These are phyloP conservation scores for Sambucus nigra DNA, from an alignment of 129 eudicot genomes.

Conservation along the genomic window DNA sequence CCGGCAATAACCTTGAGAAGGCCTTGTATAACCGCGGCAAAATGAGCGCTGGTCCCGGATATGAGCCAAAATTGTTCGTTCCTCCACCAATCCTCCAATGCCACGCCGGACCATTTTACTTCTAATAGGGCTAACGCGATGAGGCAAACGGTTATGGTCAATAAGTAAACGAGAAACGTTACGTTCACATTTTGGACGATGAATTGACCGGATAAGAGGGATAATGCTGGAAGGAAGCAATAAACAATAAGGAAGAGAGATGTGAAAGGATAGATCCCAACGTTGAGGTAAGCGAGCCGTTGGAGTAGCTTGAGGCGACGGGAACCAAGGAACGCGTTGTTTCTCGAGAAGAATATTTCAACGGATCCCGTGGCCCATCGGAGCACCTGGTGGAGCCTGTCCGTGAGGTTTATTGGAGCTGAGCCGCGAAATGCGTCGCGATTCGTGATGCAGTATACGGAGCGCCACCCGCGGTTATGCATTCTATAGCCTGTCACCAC, in stretches of 20 bases:
- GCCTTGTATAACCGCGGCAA: conserved; percentile 14
- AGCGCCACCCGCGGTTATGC: conserved; percentile 71
- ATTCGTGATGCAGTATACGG: conserved; percentile 46
- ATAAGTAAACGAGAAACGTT: conserved; percentile 6
- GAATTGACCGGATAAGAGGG: conserved; percentile 20
- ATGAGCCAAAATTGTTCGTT: conserved; percentile 25
- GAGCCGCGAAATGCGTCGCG: conserved; percentile 56
- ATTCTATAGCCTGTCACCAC: conserved; percentile 62
- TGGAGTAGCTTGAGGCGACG: conserved; percentile 15
- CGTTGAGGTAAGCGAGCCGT: conserved; percentile 17
- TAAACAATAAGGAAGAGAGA: conserved; percentile 10
- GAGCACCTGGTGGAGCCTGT: conserved; percentile 55
- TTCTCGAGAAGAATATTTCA: conserved; percentile 52
- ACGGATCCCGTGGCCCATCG: conserved; percentile 65
- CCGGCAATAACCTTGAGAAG: conserved; percentile 17
- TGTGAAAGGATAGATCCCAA: conserved; percentile 16
- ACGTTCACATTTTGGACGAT: conserved; percentile 16
- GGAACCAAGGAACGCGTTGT: conserved; percentile 37
- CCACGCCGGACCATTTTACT: conserved; percentile 18
- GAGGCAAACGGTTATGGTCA: conserved; percentile 8
- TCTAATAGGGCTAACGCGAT: conserved; percentile 13
- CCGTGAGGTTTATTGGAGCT: conserved; percentile 56
- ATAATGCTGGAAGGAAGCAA: conserved; percentile 19
- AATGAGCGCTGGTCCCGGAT: conserved; percentile 15
- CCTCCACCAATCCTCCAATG: conserved; percentile 18